phyloP scores from a whole-genome alignment of 129 eudicot genomes.

The Silybum marianum region DNA sequence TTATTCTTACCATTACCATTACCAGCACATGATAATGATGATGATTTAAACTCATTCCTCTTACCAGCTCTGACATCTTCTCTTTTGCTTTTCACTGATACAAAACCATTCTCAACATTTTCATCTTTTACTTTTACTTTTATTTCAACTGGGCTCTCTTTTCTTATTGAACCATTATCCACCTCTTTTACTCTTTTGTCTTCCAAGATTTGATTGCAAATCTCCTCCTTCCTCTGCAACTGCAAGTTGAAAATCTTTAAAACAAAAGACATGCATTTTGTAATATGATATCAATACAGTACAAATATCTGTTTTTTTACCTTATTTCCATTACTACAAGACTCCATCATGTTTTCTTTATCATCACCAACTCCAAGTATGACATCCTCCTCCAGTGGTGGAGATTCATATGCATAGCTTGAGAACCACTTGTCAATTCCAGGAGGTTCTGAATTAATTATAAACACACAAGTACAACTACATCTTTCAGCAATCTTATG shows the following conservation, averaged over 20 bases:
- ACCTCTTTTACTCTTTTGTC: not conserved
- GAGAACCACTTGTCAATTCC: conserved; percentile 66
- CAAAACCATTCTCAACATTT: not conserved
- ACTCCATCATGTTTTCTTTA: conserved; percentile 11
- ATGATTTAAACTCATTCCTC: not conserved
- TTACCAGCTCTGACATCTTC: not conserved
- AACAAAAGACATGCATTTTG: not conserved
- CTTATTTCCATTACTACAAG: conserved; percentile 20
- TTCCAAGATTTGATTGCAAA: not conserved
- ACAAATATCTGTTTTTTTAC: no score
- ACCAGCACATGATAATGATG: not conserved
- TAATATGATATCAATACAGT: no score
- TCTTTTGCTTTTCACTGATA: not conserved
- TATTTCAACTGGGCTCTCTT: not conserved
- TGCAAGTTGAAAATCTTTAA: not conserved
- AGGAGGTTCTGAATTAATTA: conserved; percentile 55
- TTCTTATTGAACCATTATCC: not conserved
- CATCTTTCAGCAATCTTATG: not conserved
- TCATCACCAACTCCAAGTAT: conserved; percentile 32
- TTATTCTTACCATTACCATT: not conserved
- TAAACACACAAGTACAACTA: not conserved
- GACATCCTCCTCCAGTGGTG: conserved; percentile 38
- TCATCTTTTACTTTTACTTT: not conserved
- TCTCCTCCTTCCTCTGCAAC: conserved; percentile 4
- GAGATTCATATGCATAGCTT: conserved; percentile 80